Conservation (phyloP, 441 rosid genomes). For the Gossypium gossypioides region DNA sequence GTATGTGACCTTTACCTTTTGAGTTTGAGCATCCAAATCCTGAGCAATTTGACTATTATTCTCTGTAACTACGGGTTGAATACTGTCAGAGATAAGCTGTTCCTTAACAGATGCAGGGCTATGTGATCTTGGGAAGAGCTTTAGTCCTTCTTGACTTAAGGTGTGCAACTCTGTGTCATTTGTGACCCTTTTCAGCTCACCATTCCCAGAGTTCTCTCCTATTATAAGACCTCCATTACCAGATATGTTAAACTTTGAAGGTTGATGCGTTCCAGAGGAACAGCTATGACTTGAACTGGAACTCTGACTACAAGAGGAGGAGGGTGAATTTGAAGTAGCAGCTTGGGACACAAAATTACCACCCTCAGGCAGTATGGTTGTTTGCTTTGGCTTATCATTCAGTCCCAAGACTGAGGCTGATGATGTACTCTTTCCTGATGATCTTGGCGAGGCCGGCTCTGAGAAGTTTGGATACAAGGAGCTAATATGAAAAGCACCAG, state of each 20-base stretch:
- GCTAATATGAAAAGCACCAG: constrained; percentile 52
- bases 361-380: constrained; percentile 22
- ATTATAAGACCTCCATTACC: constrained; percentile 21
- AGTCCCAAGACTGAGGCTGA: constrained; percentile 18
- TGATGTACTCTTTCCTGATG: constrained; percentile 31
- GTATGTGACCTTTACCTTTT: constrained; percentile 51
- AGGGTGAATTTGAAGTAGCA: constrained; percentile 42
- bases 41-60: constrained; percentile 18
- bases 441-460: constrained; percentile 40
- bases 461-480: constrained; percentile 66
- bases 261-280: constrained; percentile 50
- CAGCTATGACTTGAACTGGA: constrained; percentile 65
- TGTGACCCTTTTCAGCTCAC: constrained; percentile 28
- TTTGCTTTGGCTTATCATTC: constrained; percentile 23
- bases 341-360: constrained; percentile 16
- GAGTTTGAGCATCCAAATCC: constrained; percentile 30
- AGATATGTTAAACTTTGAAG: constrained; percentile 18
- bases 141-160: constrained; percentile 33
- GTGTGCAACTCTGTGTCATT: constrained; percentile 39
- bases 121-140: constrained; percentile 33
- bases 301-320: constrained; percentile 60
- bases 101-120: constrained; percentile 34
- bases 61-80: constrained; percentile 16
- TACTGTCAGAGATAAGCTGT: constrained; percentile 24
- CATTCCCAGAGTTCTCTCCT: constrained; percentile 21